phyloP scores from a whole-genome alignment of 2,329 filamentous ascomycete species.

The Aspergillus bombycis region DNA sequence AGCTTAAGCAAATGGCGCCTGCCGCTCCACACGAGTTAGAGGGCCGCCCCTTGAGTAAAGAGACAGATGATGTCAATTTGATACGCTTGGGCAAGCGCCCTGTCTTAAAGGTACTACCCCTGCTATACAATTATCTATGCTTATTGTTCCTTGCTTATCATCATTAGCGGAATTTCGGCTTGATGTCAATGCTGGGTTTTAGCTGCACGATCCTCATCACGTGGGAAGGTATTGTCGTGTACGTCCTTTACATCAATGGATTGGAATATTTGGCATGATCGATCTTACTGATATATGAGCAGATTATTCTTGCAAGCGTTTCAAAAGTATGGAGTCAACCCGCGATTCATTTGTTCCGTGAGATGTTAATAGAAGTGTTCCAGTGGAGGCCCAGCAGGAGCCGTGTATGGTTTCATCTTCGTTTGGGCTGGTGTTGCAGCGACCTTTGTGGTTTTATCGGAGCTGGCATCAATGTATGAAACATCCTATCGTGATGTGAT shows the following conservation, averaged over 20 bases:
- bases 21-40: constrained; percentile 18
- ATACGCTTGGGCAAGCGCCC: constrained; percentile 55
- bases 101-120: constrained; percentile 46
- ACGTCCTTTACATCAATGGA: constrained; percentile 8
- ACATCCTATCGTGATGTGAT: background rate
- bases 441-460: constrained; percentile 33
- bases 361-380: constrained; percentile 2
- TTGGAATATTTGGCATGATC: background rate
- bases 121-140: no score
- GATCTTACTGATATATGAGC: background rate
- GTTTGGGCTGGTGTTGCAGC: constrained; percentile 34
- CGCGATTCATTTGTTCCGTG: background rate
- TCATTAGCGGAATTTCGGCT: constrained; percentile 43
- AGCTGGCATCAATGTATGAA: constrained; percentile 39
- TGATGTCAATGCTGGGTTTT: constrained; percentile 46
- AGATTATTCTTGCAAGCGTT: constrained; percentile 26
- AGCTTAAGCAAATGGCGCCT: constrained; percentile 17
- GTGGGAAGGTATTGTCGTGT: constrained; percentile 46
- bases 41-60: constrained; percentile 19
- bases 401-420: constrained; percentile 38
- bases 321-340: constrained; percentile 21
- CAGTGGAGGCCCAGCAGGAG: constrained; percentile 37
- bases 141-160: background rate
- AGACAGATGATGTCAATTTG: constrained; percentile 49
- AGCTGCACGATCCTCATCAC: constrained; percentile 44